Evolutionary conservation across 2,329 filamentous ascomycete genomes (phyloP).

Genomic region (Exophiala alcalophila): DNA sequence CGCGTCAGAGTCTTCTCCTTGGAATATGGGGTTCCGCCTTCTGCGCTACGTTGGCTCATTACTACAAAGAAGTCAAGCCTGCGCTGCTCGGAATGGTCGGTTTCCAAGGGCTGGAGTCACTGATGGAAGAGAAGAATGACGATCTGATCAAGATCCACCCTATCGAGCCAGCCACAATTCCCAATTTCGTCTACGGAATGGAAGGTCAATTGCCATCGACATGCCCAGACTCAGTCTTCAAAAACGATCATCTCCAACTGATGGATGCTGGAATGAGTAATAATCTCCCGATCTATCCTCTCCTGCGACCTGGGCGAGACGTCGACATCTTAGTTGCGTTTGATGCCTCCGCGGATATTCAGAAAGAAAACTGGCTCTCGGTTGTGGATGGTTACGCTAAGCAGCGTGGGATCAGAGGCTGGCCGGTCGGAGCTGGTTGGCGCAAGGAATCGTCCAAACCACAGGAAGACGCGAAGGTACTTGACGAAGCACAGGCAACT

Average conservation of each 20-base stretch:
- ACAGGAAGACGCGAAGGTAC: slow-evolving; percentile 60
- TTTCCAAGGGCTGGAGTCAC: slow-evolving; percentile 71
- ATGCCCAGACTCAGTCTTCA: slow-evolving; percentile 73
- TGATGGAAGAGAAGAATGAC: slow-evolving; percentile 78
- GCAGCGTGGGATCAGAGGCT: slow-evolving; percentile 86
- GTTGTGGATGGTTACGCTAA: slow-evolving; percentile 90
- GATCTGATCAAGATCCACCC: slow-evolving; percentile 90
- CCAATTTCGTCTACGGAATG: slow-evolving; percentile 86
- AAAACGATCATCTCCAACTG: slow-evolving; percentile 68
- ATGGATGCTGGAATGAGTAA: slow-evolving; percentile 99
- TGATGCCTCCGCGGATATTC: slow-evolving; percentile 89
- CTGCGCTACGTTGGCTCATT: slow-evolving; percentile 91
- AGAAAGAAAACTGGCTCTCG: slow-evolving; percentile 92
- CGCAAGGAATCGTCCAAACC: slow-evolving; percentile 61
- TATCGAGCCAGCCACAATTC: slow-evolving; percentile 84
- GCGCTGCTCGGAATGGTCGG: slow-evolving; percentile 71
- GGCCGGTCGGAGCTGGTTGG: slow-evolving; percentile 95
- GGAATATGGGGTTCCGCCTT: slow-evolving; percentile 97
- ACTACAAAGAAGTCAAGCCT: slow-evolving; percentile 91
- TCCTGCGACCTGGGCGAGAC: slow-evolving; percentile 81
- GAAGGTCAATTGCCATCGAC: slow-evolving; percentile 69
- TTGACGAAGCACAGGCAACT: slow-evolving; percentile 65
- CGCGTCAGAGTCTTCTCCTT: slow-evolving; percentile 78
- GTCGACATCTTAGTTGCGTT: slow-evolving; percentile 91
- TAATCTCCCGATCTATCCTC: slow-evolving; percentile 91